Evolutionary conservation across 192 early-diverging fungal species (phyloP).

Genomic region (Podila verticillata): DNA sequence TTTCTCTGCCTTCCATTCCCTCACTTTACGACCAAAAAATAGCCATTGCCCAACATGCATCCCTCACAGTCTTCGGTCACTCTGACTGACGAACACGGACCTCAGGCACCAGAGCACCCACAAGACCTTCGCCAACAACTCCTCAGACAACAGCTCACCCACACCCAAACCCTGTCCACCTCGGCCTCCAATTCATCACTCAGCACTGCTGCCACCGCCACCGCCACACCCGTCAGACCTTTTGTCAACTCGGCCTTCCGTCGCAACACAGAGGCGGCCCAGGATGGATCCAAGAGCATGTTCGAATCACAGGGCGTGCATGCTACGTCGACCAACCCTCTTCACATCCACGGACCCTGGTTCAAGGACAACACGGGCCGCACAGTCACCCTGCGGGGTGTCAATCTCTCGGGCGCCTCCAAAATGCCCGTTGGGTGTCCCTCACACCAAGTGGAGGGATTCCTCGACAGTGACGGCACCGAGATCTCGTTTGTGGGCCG

Average conservation of each 20-base stretch:
- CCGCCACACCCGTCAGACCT: slow-evolving; percentile 11
- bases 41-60: slow-evolving; percentile 1
- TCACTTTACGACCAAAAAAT: no score
- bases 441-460: slow-evolving; percentile 54
- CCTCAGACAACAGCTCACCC: neutral
- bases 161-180: neutral
- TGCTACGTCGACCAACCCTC: slow-evolving; percentile 37
- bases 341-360: slow-evolving; percentile 43
- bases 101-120: neutral
- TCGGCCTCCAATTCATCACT: slow-evolving; percentile 33
- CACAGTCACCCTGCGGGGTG: slow-evolving; percentile 61
- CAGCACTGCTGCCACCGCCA: slow-evolving; percentile 29
- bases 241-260: slow-evolving; percentile 21
- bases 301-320: slow-evolving; percentile 23
- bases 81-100: slow-evolving; percentile 28
- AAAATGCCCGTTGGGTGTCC: slow-evolving; percentile 60
- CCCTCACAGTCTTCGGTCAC: slow-evolving; percentile 40
- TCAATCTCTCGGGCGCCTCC: slow-evolving; percentile 63
- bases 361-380: slow-evolving; percentile 63
- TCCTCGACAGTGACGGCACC: slow-evolving; percentile 63
- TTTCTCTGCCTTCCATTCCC: neutral
- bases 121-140: slow-evolving; percentile 10
- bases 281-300: slow-evolving; percentile 16
- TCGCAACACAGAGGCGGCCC: neutral
- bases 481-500: slow-evolving; percentile 76